A percentile compares a stretch with the other conserved stretches of the same genome.
phyloP scores from a whole-genome alignment of 2,329 filamentous ascomycete species.

The Exophiala bonariae region DNA sequence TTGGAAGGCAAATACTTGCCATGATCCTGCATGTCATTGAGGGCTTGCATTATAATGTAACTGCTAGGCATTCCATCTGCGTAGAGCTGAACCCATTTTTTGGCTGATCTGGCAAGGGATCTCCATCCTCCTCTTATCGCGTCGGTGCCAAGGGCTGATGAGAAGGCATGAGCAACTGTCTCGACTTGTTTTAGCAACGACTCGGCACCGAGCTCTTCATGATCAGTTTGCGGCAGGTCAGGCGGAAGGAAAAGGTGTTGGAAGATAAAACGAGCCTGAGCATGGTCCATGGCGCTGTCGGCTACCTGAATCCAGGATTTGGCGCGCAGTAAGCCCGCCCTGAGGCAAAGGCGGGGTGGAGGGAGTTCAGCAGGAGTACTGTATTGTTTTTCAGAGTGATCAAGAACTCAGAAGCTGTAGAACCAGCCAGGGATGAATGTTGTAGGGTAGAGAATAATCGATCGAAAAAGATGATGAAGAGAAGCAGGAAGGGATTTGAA shows the following conservation, averaged over 20 bases:
- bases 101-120: slow-evolving; percentile 1
- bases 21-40: slow-evolving; percentile 6
- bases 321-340: neutral
- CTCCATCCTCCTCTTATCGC: slow-evolving; percentile 8
- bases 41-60: neutral
- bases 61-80: slow-evolving; percentile 18
- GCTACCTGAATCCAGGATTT: neutral
- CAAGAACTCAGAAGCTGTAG: too few relatives aligned
- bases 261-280: slow-evolving; percentile 35
- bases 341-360: too few relatives aligned
- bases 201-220: slow-evolving; percentile 27
- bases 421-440: too few relatives aligned
- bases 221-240: slow-evolving; percentile 44
- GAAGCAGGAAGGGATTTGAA: too few relatives aligned
- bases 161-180: slow-evolving; percentile 6
- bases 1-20: too few relatives aligned
- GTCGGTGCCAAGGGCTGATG: neutral
- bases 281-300: slow-evolving; percentile 4
- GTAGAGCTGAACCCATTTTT: slow-evolving; percentile 10
- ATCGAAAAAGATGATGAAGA: too few relatives aligned
- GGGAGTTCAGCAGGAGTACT: too few relatives aligned
- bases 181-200: slow-evolving; percentile 11
- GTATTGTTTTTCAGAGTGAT: too few relatives aligned
- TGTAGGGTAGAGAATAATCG: too few relatives aligned
- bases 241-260: slow-evolving; percentile 53